These are phyloP conservation scores for Collybia sordida DNA, from an alignment of 768 basidiomycete genomes.

Conservation along the genomic window DNA sequence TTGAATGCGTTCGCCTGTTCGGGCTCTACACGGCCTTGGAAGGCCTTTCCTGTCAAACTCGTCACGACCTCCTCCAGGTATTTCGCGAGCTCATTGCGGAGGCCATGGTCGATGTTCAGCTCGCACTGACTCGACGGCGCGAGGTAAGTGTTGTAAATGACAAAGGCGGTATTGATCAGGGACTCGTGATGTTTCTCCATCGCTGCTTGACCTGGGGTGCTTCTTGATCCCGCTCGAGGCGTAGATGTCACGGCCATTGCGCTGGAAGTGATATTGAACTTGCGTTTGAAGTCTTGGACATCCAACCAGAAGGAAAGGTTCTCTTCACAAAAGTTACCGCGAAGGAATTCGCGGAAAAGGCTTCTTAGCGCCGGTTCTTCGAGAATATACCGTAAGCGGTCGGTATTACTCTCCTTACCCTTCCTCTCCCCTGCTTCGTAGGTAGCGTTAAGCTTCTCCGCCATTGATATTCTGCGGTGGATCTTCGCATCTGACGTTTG, in stretches of 20 bases:
- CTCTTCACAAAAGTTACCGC: slow-evolving; percentile 96
- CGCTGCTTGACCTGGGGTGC: slow-evolving; percentile 75
- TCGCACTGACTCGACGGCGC: slow-evolving; percentile 95
- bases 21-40: slow-evolving; percentile 79
- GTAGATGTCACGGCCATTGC: slow-evolving; percentile 62
- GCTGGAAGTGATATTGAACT: slow-evolving; percentile 93
- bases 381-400: slow-evolving; percentile 86
- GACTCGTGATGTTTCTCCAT: slow-evolving; percentile 98
- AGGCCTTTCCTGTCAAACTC: slow-evolving; percentile 69
- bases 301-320: slow-evolving; percentile 98
- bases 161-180: slow-evolving; percentile 90
- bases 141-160: slow-evolving; percentile 92
- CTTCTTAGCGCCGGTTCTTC: slow-evolving; percentile 88
- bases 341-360: slow-evolving; percentile 92
- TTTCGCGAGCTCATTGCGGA: slow-evolving; percentile 91
- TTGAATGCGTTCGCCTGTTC: slow-evolving; percentile 84
- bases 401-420: slow-evolving; percentile 88
- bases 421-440: slow-evolving; percentile 56
- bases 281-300: slow-evolving; percentile 94
- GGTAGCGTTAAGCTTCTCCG: slow-evolving; percentile 64
- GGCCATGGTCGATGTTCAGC: slow-evolving; percentile 96
- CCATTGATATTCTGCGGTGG: slow-evolving; percentile 76
- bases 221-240: slow-evolving; percentile 36
- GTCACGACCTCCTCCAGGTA: slow-evolving; percentile 92
- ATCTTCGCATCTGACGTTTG: slow-evolving; percentile 59